Percentiles rank a stretch among this genome's conserved stretches.
These are phyloP conservation scores for Suhomyces sp. DNA, from an alignment of 805 yeast genomes.

Conservation along the genomic window DNA sequence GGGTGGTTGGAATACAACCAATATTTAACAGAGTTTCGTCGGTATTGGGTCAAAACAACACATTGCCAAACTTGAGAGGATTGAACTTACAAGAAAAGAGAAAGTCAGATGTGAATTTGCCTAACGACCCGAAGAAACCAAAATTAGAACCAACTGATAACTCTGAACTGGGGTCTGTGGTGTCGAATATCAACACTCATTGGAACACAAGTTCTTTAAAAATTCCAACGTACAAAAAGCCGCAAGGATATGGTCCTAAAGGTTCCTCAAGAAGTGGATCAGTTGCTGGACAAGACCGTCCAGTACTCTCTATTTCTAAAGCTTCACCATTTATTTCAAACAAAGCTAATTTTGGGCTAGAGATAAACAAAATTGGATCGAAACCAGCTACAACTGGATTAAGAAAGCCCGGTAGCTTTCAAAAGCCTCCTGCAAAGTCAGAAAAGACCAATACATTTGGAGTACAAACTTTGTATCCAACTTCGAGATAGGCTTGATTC, in stretches of 20 bases:
- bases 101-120: neutral
- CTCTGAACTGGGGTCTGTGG: constrained; percentile 11
- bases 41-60: too few species aligned
- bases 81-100: constrained; percentile 5
- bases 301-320: too few species aligned
- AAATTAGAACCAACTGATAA: constrained; percentile 3
- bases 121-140: constrained; percentile 7
- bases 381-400: constrained; percentile 15
- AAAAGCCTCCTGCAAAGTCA: constrained; percentile 23
- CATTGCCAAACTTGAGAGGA: constrained; percentile 7
- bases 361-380: constrained; percentile 5
- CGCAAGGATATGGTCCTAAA: constrained; percentile 8
- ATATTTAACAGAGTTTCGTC: neutral
- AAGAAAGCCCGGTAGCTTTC: constrained; percentile 36
- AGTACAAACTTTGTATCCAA: too few species aligned
- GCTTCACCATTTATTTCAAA: constrained; percentile 33
- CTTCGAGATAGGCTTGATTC: too few species aligned
- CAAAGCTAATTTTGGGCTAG: constrained; percentile 17
- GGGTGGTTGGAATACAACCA: constrained; percentile 1
- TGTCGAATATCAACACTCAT: too few species aligned
- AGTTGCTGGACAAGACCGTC: too few species aligned
- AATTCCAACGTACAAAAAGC: constrained; percentile 28
- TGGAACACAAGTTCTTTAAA: constrained; percentile 12
- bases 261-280: neutral
- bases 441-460: too few species aligned